Evolutionary conservation across 2,329 filamentous ascomycete genomes (phyloP), one percentile per base, ranked within the genome.

Genomic region (Eutypa lata): DNA sequence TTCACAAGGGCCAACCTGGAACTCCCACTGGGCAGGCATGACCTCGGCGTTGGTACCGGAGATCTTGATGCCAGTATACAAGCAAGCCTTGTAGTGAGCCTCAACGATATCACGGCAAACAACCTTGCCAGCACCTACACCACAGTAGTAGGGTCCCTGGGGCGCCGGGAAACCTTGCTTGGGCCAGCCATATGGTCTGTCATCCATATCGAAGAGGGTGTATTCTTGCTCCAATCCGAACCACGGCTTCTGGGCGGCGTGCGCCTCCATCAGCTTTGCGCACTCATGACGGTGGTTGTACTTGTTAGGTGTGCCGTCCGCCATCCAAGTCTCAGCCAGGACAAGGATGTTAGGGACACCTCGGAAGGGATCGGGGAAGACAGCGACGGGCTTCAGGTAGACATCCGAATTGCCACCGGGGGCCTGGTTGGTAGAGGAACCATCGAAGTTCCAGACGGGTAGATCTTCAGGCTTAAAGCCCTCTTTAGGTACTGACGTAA

Each of bases 41-140:
- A 99, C 94, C 83, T 99, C 94, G 61, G 94, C 94, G 76, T 99
- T 99, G 79, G 94, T 97, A 69, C 94, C 94, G 24, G 92, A 96
- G 75, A 99, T 97, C 73, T 92, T 87, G 76, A 99, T 82, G 55
- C 89, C 88, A 56, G 93, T 85, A 73, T 91, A 96, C 74, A 97
- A 72, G 81, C 83, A 96, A 55, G 63, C 64, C 67, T 90, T 90
- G 87, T 91, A 92, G 79, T 96, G 90, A 60, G 90, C 88, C 80
- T 97, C 93, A 63, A 99, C 92, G 58, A 99, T 93, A 71, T 99
- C 93, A 79, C 93, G 88, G 86, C 92, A 93, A 76, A 95, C 94
- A 68, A 97, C 94, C 82, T 94, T 95, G 79, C 92, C 91, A 63
- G 91, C 89, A 65, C 94, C 94, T 57, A 97, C 93, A 89, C 93